A percentile compares a stretch with the other conserved stretches of the same genome.
These are phyloP conservation scores for Dacryopinax spathularia DNA, from an alignment of 768 basidiomycete species.

Conservation along the genomic window DNA sequence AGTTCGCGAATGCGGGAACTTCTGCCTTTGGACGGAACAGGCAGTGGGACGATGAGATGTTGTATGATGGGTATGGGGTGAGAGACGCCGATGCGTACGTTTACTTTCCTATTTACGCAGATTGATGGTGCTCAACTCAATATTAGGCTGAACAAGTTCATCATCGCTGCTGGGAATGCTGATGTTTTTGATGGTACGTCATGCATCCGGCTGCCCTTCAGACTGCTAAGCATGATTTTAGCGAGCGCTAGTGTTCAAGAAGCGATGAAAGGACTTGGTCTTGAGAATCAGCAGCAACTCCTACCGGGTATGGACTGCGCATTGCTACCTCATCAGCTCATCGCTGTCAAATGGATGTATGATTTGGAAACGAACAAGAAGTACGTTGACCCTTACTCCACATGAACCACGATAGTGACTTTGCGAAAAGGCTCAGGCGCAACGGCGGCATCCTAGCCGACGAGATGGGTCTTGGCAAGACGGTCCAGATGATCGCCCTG, in stretches of 20 bases:
- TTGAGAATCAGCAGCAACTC: constrained; percentile 34
- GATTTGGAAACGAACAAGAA: constrained; percentile 31
- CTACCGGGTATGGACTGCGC: constrained; percentile 46
- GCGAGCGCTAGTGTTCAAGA: constrained; percentile 42
- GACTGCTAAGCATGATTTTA: constrained; percentile 10
- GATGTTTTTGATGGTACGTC: constrained; percentile 40
- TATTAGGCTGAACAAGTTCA: constrained; percentile 39
- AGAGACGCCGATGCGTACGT: not conserved
- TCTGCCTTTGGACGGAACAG: not conserved
- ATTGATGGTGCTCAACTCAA: not conserved
- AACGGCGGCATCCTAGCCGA: constrained; percentile 39
- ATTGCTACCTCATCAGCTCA: constrained; percentile 55
- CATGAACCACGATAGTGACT: too few relatives aligned
- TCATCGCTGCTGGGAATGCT: constrained; percentile 41
- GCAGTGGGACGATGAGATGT: not conserved
- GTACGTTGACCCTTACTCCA: not conserved
- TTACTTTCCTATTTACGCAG: not conserved
- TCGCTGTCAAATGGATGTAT: constrained; percentile 44
- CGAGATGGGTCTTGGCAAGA: constrained; percentile 48
- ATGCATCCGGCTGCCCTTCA: not conserved
- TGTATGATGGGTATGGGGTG: not conserved
- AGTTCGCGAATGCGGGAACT: not conserved
- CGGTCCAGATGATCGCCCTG: constrained; percentile 48
- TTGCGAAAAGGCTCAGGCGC: not conserved
- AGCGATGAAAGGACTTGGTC: constrained; percentile 39